Evolutionary conservation across 2,329 filamentous ascomycete genomes (phyloP), one percentile per base, ranked within the genome.

Genomic region (Scedosporium minutisporum): DNA sequence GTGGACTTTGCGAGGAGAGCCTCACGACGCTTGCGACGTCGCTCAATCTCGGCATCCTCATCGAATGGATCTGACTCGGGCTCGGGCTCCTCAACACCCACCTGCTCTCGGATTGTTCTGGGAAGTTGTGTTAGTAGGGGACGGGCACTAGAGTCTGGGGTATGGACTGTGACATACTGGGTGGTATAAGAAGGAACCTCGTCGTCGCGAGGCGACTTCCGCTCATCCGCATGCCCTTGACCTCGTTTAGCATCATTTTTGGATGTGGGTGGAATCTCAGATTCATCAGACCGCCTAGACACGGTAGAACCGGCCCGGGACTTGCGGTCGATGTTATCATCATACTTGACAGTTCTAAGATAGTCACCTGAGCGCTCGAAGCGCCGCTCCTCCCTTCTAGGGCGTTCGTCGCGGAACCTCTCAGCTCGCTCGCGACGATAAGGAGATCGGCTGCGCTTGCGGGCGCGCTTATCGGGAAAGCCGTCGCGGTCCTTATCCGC

Each of bases 1-100:
- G 86, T 87, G 69, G 91, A 89, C 77, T 92, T 96, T 72, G 90
- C 89, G 71, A 91, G 84, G 66, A 96, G 89, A 66, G 91, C 90
- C 76, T 95, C 90, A 67, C 93, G 87, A 64, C 89, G 86, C 71
- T 89, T 91, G 29, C 92, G 88, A 62, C 93, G 89, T 69, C 91
- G 87, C 73, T 96, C 90, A 69, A 96, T 89, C 70, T 93, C 82
- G 67, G 89, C 87, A 65, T 89, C 89, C 77, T 96, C 90, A 72
- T 96, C 89, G 67, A 91, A 72, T n/a, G 83, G 80, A 68, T 44
- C 29, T 6, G 60, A 21, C 48, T 48, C 44, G 44, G 83, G 80
- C 68, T 41, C 25, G 18, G 60, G 33, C 21, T 62, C 60, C 29
- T 44, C 51, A n/a, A 33, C 23, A 23, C 12, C 14, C 41, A 58